phyloP scores from a whole-genome alignment of 306 rosid genomes.

The Prunus mira region DNA sequence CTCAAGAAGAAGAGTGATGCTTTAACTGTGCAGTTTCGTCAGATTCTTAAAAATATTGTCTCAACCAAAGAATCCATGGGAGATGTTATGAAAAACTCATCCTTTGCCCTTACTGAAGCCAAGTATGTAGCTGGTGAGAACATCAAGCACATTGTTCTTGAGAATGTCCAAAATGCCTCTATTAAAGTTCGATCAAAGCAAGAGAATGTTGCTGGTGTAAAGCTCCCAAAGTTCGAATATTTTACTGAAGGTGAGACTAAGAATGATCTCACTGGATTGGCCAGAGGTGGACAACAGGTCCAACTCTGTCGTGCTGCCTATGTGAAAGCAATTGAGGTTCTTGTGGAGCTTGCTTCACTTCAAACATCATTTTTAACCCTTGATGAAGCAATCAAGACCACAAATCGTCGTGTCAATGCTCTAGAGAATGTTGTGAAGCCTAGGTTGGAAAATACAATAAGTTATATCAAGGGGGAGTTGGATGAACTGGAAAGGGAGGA shows the following conservation, averaged over 20 bases:
- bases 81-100: slow-evolving; percentile 79
- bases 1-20: slow-evolving; percentile 98
- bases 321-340: slow-evolving; percentile 86
- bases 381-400: slow-evolving; percentile 89
- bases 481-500: slow-evolving; percentile 97
- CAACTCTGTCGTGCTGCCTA: slow-evolving; percentile 85
- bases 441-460: slow-evolving; percentile 77
- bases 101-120: slow-evolving; percentile 86
- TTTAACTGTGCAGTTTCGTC: slow-evolving; percentile 81
- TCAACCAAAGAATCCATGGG: slow-evolving; percentile 95
- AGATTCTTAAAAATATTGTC: slow-evolving; percentile 85
- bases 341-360: slow-evolving; percentile 94
- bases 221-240: slow-evolving; percentile 86
- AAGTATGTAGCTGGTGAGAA: slow-evolving; percentile 94
- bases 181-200: slow-evolving; percentile 78
- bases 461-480: slow-evolving; percentile 81
- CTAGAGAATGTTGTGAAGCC: slow-evolving; percentile 93
- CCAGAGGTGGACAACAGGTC: slow-evolving; percentile 93
- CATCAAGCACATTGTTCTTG: slow-evolving; percentile 81
- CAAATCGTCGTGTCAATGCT: slow-evolving; percentile 91
- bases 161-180: slow-evolving; percentile 76
- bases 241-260: slow-evolving; percentile 62
- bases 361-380: slow-evolving; percentile 93
- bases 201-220: slow-evolving; percentile 90
- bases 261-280: slow-evolving; percentile 92